A percentile compares a stretch with the other conserved stretches of the same genome.
These are phyloP conservation scores for Amyloporia xantha DNA, from an alignment of 768 basidiomycete species.

Conservation along the genomic window DNA sequence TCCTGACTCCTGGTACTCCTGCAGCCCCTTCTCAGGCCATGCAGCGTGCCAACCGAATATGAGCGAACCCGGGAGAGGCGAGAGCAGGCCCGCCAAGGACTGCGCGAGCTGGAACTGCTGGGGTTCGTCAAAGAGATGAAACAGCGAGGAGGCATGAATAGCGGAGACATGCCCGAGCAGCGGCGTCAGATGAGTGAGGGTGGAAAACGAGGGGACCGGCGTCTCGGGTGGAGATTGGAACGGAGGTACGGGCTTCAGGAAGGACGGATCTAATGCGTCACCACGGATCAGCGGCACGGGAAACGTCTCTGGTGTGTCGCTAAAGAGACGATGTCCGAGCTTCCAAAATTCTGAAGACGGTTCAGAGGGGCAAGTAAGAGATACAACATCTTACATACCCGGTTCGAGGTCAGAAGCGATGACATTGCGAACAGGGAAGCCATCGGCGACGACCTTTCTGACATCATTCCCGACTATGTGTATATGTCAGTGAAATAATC, in stretches of 20 bases:
- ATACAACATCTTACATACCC: no score
- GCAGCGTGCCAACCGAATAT: constrained; percentile 38
- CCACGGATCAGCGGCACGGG: background rate
- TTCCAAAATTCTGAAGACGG: background rate
- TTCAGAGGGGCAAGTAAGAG: background rate
- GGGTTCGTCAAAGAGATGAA: constrained; percentile 37
- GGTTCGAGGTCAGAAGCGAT: no score
- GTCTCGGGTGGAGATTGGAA: constrained; percentile 7
- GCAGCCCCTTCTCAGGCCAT: constrained; percentile 26
- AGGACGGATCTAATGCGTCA: constrained; percentile 4
- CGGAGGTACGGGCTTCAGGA: constrained; percentile 5
- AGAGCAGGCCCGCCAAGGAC: constrained; percentile 36
- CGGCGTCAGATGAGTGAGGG: constrained; percentile 35
- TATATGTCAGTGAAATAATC: no score
- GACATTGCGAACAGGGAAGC: constrained; percentile 26
- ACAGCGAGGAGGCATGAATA: constrained; percentile 41
- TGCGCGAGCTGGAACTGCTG: constrained; percentile 37
- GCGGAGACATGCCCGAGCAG: constrained; percentile 20
- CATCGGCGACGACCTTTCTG: constrained; percentile 32
- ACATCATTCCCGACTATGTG: constrained; percentile 36
- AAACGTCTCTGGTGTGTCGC: background rate
- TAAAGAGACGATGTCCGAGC: background rate
- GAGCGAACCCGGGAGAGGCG: constrained; percentile 36
- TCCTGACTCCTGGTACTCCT: background rate
- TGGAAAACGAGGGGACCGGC: constrained; percentile 21